Evolutionary conservation across 768 basidiomycete species (phyloP), one percentile per base, ranked within the genome.

Genomic region (Lactarius sp.): DNA sequence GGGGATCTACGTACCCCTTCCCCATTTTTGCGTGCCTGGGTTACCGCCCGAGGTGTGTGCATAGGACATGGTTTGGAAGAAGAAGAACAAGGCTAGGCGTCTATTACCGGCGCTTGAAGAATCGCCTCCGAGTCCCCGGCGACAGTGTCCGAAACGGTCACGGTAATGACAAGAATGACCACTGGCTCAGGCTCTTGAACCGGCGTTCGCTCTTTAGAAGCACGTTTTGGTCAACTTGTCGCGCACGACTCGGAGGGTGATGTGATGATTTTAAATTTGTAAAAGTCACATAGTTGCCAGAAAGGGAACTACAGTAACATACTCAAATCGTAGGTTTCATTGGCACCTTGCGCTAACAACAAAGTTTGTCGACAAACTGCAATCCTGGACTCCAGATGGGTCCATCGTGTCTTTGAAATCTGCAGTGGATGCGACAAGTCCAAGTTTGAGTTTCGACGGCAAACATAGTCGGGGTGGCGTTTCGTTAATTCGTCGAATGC

Each of bases 11-110:
- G 53, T 60, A 56, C 64, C 64, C 50, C 64, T 65, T 27, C 64
- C 64, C 64, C 64, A 65, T 65, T 60, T 65, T 59, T 60, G 64
- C 31, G 64, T 60, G 64, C 64, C 64, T 60, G 63, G 63, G 41
- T 50, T 51, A n/a, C 58, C 53, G 41, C 52, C 53, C 39, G 64
- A 56, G 54, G 54, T 60, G 42, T 60, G 49, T 65, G 53, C 57
- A 49, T 36, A 56, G 54, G 64, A 65, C 64, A 65, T 65, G 64
- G 64, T 65, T 65, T 55, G 59, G 54, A 56, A 60, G 47, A 65
- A 65, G 59, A 60, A 56, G 63, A 60, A 60, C 49, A 41, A 60
- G 39, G 59, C 5, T 46, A 16, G 36, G 59, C 63, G 64, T 41
- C 37, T 51, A 46, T 33, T 44, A 46, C 60, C 60, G 64, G 59